These are phyloP conservation scores for Camellia granthamiana DNA, from an alignment of 148 eudicot genomes.

Conservation along the genomic window DNA sequence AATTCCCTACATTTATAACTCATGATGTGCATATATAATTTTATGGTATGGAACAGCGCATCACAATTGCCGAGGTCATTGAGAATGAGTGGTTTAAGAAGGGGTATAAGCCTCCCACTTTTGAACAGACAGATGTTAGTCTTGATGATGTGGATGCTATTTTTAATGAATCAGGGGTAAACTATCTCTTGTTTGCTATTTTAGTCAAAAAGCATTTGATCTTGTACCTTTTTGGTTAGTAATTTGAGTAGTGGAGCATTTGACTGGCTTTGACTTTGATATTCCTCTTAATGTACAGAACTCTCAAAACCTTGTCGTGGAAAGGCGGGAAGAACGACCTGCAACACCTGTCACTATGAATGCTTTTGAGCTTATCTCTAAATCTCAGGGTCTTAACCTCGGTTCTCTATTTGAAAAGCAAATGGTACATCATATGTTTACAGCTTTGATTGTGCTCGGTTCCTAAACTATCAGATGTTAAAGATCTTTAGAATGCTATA, in stretches of 20 bases:
- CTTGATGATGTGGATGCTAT: conserved; percentile 70
- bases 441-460: too few species aligned
- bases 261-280: background rate
- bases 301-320: conserved; percentile 69
- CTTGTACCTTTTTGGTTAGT: background rate
- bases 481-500: too few species aligned
- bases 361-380: conserved; percentile 94
- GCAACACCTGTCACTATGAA: conserved; percentile 74
- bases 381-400: conserved; percentile 93
- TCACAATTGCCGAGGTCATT: conserved; percentile 65
- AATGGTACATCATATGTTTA: conserved; percentile 46
- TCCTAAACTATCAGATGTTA: too few species aligned
- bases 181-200: conserved; percentile 8
- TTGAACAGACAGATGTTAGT: conserved; percentile 60
- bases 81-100: conserved; percentile 95
- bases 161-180: conserved; percentile 65
- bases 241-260: background rate
- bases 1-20: conserved; percentile 9
- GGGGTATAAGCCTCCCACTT: conserved; percentile 67
- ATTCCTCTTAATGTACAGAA: conserved; percentile 32
- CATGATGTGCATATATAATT: background rate
- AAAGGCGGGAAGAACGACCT: conserved; percentile 61
- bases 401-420: conserved; percentile 83
- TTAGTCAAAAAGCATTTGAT: background rate
- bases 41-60: conserved; percentile 53